These are phyloP conservation scores for Pichia sp. DNA, from an alignment of 1,139 yeast genomes.

Conservation along the genomic window DNA sequence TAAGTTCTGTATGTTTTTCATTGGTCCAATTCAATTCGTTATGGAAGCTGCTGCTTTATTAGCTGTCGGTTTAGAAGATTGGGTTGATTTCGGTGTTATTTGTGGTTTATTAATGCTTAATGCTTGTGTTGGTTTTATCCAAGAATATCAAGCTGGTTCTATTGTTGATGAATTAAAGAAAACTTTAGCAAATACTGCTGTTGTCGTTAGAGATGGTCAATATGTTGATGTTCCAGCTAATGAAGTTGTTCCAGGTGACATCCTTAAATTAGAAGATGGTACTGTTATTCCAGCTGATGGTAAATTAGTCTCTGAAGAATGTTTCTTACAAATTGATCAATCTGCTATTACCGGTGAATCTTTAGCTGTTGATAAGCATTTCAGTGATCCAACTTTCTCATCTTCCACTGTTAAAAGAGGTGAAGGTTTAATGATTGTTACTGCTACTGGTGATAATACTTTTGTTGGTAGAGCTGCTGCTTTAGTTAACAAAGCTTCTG, in stretches of 20 bases:
- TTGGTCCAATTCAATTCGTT: slow-evolving; percentile 98
- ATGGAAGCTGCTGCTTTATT: slow-evolving; percentile 98
- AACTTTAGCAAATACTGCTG: slow-evolving; percentile 84
- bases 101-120: slow-evolving; percentile 82
- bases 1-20: slow-evolving; percentile 87
- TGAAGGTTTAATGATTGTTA: slow-evolving; percentile 92
- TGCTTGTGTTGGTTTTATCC: slow-evolving; percentile 94
- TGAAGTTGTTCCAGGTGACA: slow-evolving; percentile 91
- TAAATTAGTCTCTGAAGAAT: slow-evolving; percentile 81
- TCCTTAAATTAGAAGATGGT: slow-evolving; percentile 90
- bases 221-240: slow-evolving; percentile 67
- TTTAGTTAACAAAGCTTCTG: slow-evolving; percentile 84
- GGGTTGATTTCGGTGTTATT: slow-evolving; percentile 99
- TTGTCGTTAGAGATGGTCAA: slow-evolving; percentile 79
- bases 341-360: slow-evolving; percentile 99
- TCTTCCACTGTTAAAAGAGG: slow-evolving; percentile 97
- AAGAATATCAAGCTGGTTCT: slow-evolving; percentile 96
- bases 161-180: slow-evolving; percentile 93
- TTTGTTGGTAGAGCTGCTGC: slow-evolving; percentile 97
- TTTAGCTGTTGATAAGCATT: slow-evolving; percentile 87
- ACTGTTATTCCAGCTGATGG: slow-evolving; percentile 94
- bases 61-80: slow-evolving; percentile 97
- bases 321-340: slow-evolving; percentile 91
- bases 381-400: slow-evolving; percentile 85
- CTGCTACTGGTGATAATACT: slow-evolving; percentile 92